Evolutionary conservation across 495 filamentous ascomycete genomes (phyloP).

Genomic region (Daldinia bambusicola): DNA sequence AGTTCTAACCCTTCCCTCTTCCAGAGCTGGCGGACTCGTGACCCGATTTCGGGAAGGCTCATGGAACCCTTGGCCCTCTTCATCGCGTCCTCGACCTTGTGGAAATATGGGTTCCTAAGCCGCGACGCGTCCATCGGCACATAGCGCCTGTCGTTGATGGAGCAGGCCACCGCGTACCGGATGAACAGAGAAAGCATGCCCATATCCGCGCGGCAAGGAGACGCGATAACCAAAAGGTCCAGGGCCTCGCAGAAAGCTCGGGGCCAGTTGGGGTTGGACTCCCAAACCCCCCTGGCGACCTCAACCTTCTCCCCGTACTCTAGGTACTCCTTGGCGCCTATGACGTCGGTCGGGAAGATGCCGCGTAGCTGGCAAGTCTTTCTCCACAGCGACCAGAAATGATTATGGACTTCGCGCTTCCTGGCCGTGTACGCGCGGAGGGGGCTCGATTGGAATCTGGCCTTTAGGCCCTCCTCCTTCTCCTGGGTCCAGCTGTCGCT

Average conservation of each 20-base stretch:
- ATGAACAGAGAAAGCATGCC: not conserved
- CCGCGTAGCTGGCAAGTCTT: slow-evolving; percentile 1
- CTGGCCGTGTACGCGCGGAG: not conserved
- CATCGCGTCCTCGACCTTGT: not conserved
- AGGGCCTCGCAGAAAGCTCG: not conserved
- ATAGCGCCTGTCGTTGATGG: not conserved
- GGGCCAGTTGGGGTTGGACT: not conserved
- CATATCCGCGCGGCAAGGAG: not conserved
- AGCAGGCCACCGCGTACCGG: not conserved
- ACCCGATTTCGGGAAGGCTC: not conserved
- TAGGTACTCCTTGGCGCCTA: not conserved
- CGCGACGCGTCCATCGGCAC: not conserved
- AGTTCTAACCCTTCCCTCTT: not conserved
- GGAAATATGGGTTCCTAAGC: not conserved
- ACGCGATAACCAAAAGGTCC: not conserved
- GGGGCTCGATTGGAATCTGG: not conserved
- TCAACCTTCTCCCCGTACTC: not conserved
- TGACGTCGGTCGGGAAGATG: not conserved
- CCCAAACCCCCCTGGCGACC: not conserved
- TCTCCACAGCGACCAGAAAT: not conserved
- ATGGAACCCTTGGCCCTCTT: not conserved
- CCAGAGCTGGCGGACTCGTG: not conserved
- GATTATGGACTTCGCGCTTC: not conserved
- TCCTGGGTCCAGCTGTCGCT: not conserved
- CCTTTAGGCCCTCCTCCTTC: not conserved